Conservation (phyloP, 441 rosid genomes). For the California macrophylla region DNA sequence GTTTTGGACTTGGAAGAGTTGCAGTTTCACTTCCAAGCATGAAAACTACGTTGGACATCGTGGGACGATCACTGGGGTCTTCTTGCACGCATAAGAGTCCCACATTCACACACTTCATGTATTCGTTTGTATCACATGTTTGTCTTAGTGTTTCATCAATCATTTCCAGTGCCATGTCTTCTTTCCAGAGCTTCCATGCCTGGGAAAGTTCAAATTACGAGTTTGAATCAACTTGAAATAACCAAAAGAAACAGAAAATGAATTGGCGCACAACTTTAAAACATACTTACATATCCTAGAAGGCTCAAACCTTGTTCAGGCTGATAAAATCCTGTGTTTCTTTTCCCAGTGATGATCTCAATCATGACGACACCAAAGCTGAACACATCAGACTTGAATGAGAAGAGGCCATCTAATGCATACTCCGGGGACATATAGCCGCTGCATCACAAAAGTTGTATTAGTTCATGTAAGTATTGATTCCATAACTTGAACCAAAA, state of each 20-base stretch:
- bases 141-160: constrained; percentile 26
- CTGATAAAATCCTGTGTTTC: constrained; percentile 39
- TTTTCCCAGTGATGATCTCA: constrained; percentile 47
- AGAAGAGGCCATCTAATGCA: constrained; percentile 56
- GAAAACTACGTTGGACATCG: constrained; percentile 39
- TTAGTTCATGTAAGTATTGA: neutral
- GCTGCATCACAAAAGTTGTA: constrained; percentile 22
- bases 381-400: constrained; percentile 56
- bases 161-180: constrained; percentile 29
- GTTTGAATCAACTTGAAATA: neutral
- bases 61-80: constrained; percentile 50
- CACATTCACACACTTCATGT: constrained; percentile 35
- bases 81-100: constrained; percentile 59
- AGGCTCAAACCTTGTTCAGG: constrained; percentile 36
- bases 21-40: constrained; percentile 41
- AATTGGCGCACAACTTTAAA: neutral
- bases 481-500: neutral
- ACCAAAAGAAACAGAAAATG: neutral
- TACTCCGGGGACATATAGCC: constrained; percentile 70
- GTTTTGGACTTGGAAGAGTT: constrained; percentile 39
- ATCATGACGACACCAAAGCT: constrained; percentile 64
- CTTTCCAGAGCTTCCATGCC: constrained; percentile 57
- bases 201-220: constrained; percentile 14
- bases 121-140: constrained; percentile 24
- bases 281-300: constrained; percentile 39